Evolutionary conservation across 306 rosid species (phyloP).

Genomic region (Acacia confusa): DNA sequence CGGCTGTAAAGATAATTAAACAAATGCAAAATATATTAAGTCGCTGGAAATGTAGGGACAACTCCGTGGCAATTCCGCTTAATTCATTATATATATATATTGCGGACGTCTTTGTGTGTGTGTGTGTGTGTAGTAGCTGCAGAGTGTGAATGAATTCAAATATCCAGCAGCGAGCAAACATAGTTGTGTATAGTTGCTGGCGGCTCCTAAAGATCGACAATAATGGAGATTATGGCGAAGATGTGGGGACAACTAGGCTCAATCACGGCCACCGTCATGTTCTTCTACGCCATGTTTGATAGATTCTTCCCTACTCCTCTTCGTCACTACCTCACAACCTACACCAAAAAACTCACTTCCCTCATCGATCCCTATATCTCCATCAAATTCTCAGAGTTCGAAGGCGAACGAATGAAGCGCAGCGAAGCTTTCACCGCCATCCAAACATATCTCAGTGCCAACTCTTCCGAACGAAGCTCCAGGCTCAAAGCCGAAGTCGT

Average conservation of each 20-base stretch:
- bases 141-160: neutral
- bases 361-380: conserved; percentile 8
- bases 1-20: neutral
- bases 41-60: neutral
- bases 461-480: conserved; percentile 24
- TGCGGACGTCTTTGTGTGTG: no score
- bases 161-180: neutral
- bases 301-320: conserved; percentile 34
- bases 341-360: conserved; percentile 2
- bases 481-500: conserved; percentile 5
- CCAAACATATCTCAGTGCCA: conserved; percentile 34
- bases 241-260: conserved; percentile 46
- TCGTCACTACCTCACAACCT: neutral
- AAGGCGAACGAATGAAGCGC: conserved; percentile 17
- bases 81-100: no score
- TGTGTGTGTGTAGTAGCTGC: neutral
- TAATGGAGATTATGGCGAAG: neutral
- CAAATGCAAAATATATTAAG: neutral
- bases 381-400: conserved; percentile 27
- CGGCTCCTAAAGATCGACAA: neutral
- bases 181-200: neutral
- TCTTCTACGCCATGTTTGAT: conserved; percentile 23
- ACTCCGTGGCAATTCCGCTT: neutral
- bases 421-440: conserved; percentile 20
- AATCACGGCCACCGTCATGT: conserved; percentile 33